Evolutionary conservation across 129 eudicot species (phyloP).

Genomic region (Silybum marianum): DNA sequence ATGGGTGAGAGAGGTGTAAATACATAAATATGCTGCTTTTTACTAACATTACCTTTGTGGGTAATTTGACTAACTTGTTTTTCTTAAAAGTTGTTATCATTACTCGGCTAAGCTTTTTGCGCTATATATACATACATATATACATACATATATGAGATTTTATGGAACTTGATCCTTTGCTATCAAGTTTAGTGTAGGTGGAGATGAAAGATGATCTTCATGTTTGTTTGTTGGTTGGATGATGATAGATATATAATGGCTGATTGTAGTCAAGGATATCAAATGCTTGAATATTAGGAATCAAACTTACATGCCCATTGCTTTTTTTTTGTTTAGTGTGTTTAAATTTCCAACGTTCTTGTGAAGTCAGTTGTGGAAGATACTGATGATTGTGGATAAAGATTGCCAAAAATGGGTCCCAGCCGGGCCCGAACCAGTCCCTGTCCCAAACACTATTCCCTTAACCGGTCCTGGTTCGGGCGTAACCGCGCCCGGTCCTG

Average conservation of each 20-base stretch:
- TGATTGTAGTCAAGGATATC: neutral
- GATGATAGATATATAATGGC: neutral
- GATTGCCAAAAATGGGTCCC: too few relatives aligned
- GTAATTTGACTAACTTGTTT: conserved; percentile 24
- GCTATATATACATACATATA: neutral
- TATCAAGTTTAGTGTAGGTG: neutral
- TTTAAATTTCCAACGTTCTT: neutral
- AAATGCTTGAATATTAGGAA: neutral
- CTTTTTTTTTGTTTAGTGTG: neutral
- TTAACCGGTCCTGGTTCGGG: too few relatives aligned
- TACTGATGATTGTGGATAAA: too few relatives aligned
- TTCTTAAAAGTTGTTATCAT: neutral
- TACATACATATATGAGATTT: neutral
- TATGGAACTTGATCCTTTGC: neutral
- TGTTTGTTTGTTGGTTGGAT: neutral
- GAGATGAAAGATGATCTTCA: neutral
- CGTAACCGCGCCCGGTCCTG: too few relatives aligned
- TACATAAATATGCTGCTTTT: conserved; percentile 16
- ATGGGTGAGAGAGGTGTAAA: conserved; percentile 36
- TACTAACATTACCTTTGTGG: conserved; percentile 35
- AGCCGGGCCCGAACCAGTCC: too few relatives aligned
- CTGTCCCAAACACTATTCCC: too few relatives aligned
- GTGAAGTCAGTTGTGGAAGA: too few relatives aligned
- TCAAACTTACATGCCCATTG: neutral
- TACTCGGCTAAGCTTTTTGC: neutral